Evolutionary conservation across 345 rosid genomes (phyloP).

Genomic region (Geranium brycei): DNA sequence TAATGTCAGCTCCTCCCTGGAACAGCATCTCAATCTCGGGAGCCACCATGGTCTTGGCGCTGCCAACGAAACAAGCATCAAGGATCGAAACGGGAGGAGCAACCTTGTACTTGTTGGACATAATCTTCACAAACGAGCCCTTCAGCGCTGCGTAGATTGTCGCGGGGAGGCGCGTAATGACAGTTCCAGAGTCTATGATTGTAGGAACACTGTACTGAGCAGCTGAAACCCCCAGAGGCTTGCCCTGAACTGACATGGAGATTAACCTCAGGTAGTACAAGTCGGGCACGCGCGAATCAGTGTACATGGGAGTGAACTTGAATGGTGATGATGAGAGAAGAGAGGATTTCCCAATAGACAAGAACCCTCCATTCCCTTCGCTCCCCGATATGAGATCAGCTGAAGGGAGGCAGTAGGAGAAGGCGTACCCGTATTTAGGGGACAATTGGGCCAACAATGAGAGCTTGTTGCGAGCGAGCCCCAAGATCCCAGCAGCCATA

Average conservation of each 20-base stretch:
- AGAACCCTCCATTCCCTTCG: conserved; percentile 5
- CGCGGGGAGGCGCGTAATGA: conserved; percentile 32
- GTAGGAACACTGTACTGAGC: background rate
- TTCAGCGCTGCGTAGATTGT: conserved; percentile 19
- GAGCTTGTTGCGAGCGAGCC: background rate
- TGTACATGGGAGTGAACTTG: background rate
- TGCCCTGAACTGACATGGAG: conserved; percentile 3
- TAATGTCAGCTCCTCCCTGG: conserved; percentile 27
- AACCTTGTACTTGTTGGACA: conserved; percentile 17
- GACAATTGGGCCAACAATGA: conserved; percentile 13
- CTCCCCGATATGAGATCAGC: background rate
- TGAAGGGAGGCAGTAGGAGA: conserved; percentile 22
- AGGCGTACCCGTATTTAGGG: background rate
- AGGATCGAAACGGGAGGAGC: conserved; percentile 24
- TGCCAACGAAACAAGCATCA: conserved; percentile 34
- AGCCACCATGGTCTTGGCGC: conserved; percentile 13
- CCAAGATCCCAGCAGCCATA: conserved; percentile 11
- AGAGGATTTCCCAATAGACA: conserved; percentile 6
- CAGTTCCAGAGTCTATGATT: conserved; percentile 41
- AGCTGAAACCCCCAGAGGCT: background rate
- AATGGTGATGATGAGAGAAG: background rate
- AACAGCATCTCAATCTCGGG: conserved; percentile 26
- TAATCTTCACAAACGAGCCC: conserved; percentile 19
- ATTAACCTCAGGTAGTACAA: conserved; percentile 7
- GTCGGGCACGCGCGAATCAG: background rate